Conservation (phyloP, 2,329 filamentous ascomycete species). For the Arthrobotrys iridis region DNA sequence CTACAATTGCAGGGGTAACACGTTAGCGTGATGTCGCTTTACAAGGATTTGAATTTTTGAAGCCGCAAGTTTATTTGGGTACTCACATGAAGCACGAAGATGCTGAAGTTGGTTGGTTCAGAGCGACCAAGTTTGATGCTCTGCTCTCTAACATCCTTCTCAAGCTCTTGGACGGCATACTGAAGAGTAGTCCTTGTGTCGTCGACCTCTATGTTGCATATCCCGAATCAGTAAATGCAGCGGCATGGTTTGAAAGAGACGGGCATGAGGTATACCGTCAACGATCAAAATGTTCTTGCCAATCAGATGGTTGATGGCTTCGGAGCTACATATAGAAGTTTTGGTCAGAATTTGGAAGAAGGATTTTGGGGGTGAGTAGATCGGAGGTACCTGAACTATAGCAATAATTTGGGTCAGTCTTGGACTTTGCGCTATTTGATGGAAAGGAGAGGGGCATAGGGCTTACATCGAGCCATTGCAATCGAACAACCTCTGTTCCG, state of each 20-base stretch:
- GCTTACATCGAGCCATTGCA: conserved; percentile 94
- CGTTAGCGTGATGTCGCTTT: neutral
- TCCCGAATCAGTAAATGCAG: neutral
- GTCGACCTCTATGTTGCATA: conserved; percentile 72
- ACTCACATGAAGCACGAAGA: conserved; percentile 93
- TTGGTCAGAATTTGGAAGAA: neutral
- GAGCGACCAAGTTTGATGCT: conserved; percentile 74
- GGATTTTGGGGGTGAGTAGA: neutral
- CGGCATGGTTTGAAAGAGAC: neutral
- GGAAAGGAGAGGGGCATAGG: neutral
- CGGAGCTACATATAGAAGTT: conserved; percentile 66
- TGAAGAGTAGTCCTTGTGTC: conserved; percentile 94
- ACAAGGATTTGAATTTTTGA: neutral
- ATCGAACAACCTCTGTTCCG: conserved; percentile 94
- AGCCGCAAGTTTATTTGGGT: too few relatives aligned
- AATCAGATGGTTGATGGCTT: conserved; percentile 85
- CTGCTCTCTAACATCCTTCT: conserved; percentile 91
- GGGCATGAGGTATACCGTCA: conserved; percentile 66
- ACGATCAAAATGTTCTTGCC: conserved; percentile 93
- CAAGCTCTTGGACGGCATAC: conserved; percentile 89
- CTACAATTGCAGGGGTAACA: conserved; percentile 63
- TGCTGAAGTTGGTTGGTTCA: conserved; percentile 81
- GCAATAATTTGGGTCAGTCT: neutral
- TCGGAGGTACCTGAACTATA: conserved; percentile 29
- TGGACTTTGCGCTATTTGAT: neutral